Base-by-base conservation (phyloP, 768 basidiomycete species). In the Rubroboletus satanas region DNA sequence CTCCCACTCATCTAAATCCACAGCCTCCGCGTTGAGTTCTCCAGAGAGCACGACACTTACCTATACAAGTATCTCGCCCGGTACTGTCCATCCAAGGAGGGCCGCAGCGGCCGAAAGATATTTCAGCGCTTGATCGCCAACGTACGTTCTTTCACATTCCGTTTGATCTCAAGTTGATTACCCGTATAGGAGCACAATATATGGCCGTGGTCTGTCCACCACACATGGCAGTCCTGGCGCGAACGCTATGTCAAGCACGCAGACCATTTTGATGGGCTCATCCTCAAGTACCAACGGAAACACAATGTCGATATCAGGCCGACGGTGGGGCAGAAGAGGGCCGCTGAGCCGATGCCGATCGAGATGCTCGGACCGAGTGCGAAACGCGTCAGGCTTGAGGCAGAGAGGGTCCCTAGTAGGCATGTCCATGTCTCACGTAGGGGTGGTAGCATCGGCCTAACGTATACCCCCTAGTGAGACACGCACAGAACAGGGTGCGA, bases 151-250 rank as follows among this genome's bases (percentile, higher is more conserved):
- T 35, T 4, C 31, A 0, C n/a, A 31, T 61, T 14, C n/a, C 23
- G 1, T 26, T 26, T n/a, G 18, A 41, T 15, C 17, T n/a, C 8
- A 21, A 18, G 26, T 38, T 54, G 45, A 39, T 47, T 23, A 23
- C 32, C 31, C 18, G 14, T 48, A n/a, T 55, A 83, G 81, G 66
- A 56, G 23, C 54, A 71, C 0, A 59, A 62, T 0, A 68, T 64
- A 55, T 85, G 83, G 82, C 67, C 73, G 11, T 87, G 83, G 81
- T 67, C 76, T n/a, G 56, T 46, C 17, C 68, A 65, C 7, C 86
- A 85, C 64, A 4, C 83, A 3, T 81, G 75, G 80, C 74, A 75
- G n/a, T 83, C 83, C 5, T 87, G 86, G 86, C 78, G 83, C 23
- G 77, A 82, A 44, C 75, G 78, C n/a, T 87, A 87, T 59, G 71